phyloP scores from a whole-genome alignment of 371 early-diverging fungal species.

The Thermomucor indicae-seudaticae region DNA sequence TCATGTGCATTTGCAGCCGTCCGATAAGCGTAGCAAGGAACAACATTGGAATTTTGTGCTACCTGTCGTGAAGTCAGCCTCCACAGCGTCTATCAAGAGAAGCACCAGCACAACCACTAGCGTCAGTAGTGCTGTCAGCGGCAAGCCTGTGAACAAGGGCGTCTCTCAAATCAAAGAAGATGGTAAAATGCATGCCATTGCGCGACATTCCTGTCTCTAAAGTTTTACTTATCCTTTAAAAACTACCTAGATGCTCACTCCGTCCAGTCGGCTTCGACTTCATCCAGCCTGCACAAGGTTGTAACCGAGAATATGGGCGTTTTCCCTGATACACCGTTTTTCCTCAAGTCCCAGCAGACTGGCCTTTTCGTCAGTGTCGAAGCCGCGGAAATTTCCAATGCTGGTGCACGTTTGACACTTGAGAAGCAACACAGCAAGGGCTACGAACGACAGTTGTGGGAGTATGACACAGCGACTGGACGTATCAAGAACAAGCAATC shows the following conservation, averaged over 20 bases:
- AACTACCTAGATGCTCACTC: conserved; percentile 29
- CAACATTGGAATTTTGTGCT: conserved; percentile 48
- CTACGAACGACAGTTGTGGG: conserved; percentile 52
- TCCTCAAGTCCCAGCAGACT: conserved; percentile 33
- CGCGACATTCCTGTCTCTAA: neutral
- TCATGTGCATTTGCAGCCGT: conserved; percentile 41
- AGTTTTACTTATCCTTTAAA: neutral
- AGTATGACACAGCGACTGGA: conserved; percentile 31
- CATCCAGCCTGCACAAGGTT: conserved; percentile 31
- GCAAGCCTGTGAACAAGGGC: conserved; percentile 9
- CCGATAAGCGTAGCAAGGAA: conserved; percentile 38
- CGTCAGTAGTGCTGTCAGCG: conserved; percentile 12
- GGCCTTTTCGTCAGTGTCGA: conserved; percentile 35
- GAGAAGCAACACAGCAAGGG: conserved; percentile 26
- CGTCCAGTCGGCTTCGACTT: conserved; percentile 22
- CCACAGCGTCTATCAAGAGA: conserved; percentile 1
- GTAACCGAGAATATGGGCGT: conserved; percentile 21
- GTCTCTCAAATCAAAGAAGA: conserved; percentile 34
- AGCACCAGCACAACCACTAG: conserved; percentile 15
- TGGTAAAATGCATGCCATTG: conserved; percentile 15
- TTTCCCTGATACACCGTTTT: conserved; percentile 38
- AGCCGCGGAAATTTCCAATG: conserved; percentile 8
- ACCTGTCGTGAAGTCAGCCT: conserved; percentile 25
- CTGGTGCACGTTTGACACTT: conserved; percentile 26
- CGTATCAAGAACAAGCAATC: conserved; percentile 46